phyloP scores from a whole-genome alignment of 179 eudicot genomes.

The Heliamphora pulchella region DNA sequence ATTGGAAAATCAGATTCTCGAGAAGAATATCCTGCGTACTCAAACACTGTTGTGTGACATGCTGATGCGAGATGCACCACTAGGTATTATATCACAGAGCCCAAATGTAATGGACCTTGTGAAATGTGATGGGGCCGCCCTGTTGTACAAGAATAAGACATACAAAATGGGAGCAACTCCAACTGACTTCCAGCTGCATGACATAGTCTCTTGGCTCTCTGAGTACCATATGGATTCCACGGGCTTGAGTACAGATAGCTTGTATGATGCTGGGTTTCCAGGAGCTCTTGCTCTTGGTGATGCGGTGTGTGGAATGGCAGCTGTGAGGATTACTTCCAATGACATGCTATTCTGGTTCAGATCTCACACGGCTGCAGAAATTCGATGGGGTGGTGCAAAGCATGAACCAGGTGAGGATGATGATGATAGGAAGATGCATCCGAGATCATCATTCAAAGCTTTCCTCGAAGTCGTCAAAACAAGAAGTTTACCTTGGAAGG shows the following conservation, averaged over 20 bases:
- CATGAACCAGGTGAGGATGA: conserved; percentile 62
- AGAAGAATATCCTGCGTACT: conserved; percentile 88
- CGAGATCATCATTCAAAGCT: conserved; percentile 88
- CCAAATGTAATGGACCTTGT: conserved; percentile 94
- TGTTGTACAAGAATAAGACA: conserved; percentile 52
- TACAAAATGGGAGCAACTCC: conserved; percentile 74
- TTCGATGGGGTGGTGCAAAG: conserved; percentile 89
- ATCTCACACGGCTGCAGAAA: conserved; percentile 67
- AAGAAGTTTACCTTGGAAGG: conserved; percentile 79
- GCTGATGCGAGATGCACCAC: conserved; percentile 87
- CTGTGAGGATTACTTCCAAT: conserved; percentile 53
- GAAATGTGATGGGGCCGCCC: conserved; percentile 87
- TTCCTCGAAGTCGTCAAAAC: conserved; percentile 80
- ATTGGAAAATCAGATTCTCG: conserved; percentile 69
- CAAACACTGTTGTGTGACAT: conserved; percentile 89
- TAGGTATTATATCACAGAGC: conserved; percentile 73
- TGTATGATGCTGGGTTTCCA: conserved; percentile 85
- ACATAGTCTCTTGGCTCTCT: conserved; percentile 68
- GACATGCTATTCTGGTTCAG: conserved; percentile 92
- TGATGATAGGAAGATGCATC: conserved; percentile 83
- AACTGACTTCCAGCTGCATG: conserved; percentile 54
- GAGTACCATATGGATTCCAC: conserved; percentile 81
- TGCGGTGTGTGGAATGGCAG: conserved; percentile 90
- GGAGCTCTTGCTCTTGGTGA: conserved; percentile 72
- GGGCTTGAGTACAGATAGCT: conserved; percentile 90